These are phyloP conservation scores for Alnus glutinosa DNA, from an alignment of 306 rosid genomes.

Conservation along the genomic window DNA sequence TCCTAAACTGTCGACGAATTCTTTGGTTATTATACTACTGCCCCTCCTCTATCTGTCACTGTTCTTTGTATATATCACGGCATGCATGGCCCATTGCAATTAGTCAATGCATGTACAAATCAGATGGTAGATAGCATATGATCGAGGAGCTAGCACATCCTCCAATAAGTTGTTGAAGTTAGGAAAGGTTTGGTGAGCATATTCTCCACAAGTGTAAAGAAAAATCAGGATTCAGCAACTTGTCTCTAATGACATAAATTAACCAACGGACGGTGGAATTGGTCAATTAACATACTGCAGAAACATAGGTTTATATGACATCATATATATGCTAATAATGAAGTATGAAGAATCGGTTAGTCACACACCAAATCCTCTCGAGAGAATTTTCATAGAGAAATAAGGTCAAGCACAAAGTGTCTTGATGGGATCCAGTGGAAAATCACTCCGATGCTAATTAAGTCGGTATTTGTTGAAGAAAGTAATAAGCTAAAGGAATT, in stretches of 20 bases:
- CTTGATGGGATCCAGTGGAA: no score
- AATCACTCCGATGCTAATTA: no score
- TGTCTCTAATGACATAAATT: not conserved
- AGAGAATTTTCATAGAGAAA: no score
- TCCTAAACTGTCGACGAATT: no score
- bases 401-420: no score
- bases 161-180: not conserved
- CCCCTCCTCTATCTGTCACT: no score
- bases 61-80: not conserved
- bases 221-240: not conserved
- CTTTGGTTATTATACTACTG: no score
- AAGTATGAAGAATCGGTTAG: no score
- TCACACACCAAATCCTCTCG: no score
- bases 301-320: not conserved
- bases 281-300: not conserved
- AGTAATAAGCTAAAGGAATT: no score
- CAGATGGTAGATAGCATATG: not conserved
- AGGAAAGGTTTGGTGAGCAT: conserved; percentile 12
- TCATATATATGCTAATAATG: no score
- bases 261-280: not conserved
- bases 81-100: not conserved
- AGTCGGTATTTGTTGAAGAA: no score
- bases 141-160: not conserved
- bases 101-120: not conserved
- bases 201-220: not conserved